Conservation (phyloP, 2,329 filamentous ascomycete genomes). For the Talaromyces piceae region DNA sequence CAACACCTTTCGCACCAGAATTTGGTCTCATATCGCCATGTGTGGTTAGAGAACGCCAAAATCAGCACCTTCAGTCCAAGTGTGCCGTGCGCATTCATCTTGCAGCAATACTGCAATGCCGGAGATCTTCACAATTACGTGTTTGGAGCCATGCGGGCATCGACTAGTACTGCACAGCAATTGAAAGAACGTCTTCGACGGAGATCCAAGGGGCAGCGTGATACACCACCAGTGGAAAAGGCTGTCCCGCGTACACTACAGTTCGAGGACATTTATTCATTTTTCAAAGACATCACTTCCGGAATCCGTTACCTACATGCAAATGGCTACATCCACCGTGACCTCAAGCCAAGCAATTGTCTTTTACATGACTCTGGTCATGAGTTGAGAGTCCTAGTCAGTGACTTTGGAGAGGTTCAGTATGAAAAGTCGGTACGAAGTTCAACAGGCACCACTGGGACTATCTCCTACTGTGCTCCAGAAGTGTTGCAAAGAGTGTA, state of each 20-base stretch:
- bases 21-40: slow-evolving; percentile 90
- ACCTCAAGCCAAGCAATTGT: slow-evolving; percentile 94
- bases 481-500: slow-evolving; percentile 69
- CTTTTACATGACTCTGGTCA: slow-evolving; percentile 70
- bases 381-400: slow-evolving; percentile 75
- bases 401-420: slow-evolving; percentile 97
- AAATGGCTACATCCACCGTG: slow-evolving; percentile 90
- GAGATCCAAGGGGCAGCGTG: slow-evolving; percentile 68
- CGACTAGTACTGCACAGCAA: slow-evolving; percentile 67
- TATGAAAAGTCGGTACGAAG: slow-evolving; percentile 71
- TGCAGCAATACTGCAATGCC: slow-evolving; percentile 94
- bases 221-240: slow-evolving; percentile 49
- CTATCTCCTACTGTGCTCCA: slow-evolving; percentile 94
- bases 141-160: slow-evolving; percentile 57
- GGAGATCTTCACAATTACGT: slow-evolving; percentile 88
- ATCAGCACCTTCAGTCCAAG: slow-evolving; percentile 81
- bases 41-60: slow-evolving; percentile 87
- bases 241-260: slow-evolving; percentile 50
- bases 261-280: slow-evolving; percentile 91
- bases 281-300: slow-evolving; percentile 92
- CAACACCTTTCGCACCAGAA: slow-evolving; percentile 91
- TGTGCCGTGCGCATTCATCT: slow-evolving; percentile 90
- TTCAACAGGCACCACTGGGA: slow-evolving; percentile 88
- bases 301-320: slow-evolving; percentile 83
- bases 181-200: slow-evolving; percentile 82